Percentiles rank a stretch among this genome's conserved stretches.
These are phyloP conservation scores for Echria macrotheca DNA, from an alignment of 495 filamentous ascomycete species.

Conservation along the genomic window DNA sequence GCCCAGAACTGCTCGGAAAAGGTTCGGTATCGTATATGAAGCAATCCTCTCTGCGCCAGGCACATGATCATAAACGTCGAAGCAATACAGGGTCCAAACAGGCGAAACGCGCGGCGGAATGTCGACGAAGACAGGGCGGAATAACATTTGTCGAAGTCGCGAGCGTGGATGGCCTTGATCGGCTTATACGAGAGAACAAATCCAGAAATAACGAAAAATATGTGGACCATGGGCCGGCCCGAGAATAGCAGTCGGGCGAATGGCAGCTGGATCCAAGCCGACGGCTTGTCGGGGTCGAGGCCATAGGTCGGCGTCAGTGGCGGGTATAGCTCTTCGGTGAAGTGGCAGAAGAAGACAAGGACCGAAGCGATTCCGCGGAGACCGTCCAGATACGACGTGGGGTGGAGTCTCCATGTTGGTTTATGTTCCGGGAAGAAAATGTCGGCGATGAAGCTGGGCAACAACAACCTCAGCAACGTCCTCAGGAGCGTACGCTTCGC, in stretches of 20 bases:
- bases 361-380: constrained; percentile 52
- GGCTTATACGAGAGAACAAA: constrained; percentile 64
- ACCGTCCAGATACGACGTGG: constrained; percentile 50
- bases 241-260: constrained; percentile 58
- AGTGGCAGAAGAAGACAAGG: constrained; percentile 48
- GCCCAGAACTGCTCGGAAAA: constrained; percentile 43
- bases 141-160: constrained; percentile 33
- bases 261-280: constrained; percentile 55
- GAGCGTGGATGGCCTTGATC: constrained; percentile 51
- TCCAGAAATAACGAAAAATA: constrained; percentile 71
- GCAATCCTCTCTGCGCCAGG: constrained; percentile 47
- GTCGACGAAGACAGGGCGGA: constrained; percentile 51
- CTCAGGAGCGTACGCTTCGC: not conserved
- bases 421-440: constrained; percentile 26
- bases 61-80: constrained; percentile 52
- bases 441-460: constrained; percentile 32
- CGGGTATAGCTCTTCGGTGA: constrained; percentile 38
- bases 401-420: constrained; percentile 26
- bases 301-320: constrained; percentile 35
- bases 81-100: constrained; percentile 57
- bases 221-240: constrained; percentile 64
- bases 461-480: constrained; percentile 19
- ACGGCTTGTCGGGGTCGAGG: constrained; percentile 33
- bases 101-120: constrained; percentile 57
- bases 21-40: constrained; percentile 27